Base-by-base conservation (phyloP, 2,329 filamentous ascomycete species). In the Cercospora sp. region DNA sequence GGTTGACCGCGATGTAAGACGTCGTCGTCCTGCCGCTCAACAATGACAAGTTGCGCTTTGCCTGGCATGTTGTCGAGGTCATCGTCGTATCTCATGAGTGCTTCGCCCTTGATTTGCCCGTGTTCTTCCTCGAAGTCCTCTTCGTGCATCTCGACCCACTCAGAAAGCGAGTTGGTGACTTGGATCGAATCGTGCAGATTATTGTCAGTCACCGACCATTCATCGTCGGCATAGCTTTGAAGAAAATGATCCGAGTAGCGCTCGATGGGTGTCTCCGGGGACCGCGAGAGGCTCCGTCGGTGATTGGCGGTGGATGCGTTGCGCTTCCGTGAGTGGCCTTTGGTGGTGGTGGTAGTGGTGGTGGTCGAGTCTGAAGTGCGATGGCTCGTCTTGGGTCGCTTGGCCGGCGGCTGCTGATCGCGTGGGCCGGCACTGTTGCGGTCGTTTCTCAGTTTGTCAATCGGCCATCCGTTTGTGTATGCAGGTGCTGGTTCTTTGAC, bases 351-450 rank as follows among this genome's bases (percentile, higher is more conserved):
- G 74, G 90, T 86, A 68, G 89, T 87, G 74, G 90, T 88, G 55
- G 88, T 89, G 71, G 92, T 82, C 1, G 94, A 97, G 67, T 90
- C 89, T 33, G 89, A 93, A 0, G 91, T 80, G 71, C 91, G 91
- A 82, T 97, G 94, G 59, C 86, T 88, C n/a, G 86, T 89, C 80
- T 97, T 97, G 1, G 90, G 78, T 75, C 93, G 93, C 80, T 97
- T 97, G 45, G 88, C 79, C 2, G 90, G 87, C 53, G 89, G 88
- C n/a, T 81, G 80, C 53, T 74, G 76, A 70, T 87, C 86, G 75
- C 83, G 81, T 36, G 84, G 81, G 73, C 82, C 83, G 69, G 81
- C 82, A 64, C 80, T 84, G 69, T 83, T 83, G 33, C 82, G 84
- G 66, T 85, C 83, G 33, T 85, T 85, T 63, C 91, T 89, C 67